These are phyloP conservation scores for Fraxinus floribunda DNA, from an alignment of 305 asterid species.

Conservation along the genomic window DNA sequence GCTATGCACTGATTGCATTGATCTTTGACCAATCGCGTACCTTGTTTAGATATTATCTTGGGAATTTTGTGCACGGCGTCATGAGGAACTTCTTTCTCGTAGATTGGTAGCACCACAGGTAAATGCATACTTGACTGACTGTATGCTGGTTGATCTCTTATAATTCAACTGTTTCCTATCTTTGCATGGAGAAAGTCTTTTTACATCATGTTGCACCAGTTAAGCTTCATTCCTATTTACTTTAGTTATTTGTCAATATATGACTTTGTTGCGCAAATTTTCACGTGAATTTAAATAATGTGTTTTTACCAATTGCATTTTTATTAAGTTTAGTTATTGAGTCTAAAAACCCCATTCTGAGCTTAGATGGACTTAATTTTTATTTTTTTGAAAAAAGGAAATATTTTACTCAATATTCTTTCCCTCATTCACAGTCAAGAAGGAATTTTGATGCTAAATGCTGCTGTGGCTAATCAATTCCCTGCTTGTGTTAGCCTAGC, in stretches of 20 bases:
- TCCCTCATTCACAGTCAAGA: neutral
- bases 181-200: neutral
- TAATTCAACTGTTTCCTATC: neutral
- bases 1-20: conserved; percentile 11
- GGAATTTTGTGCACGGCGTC: conserved; percentile 96
- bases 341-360: neutral
- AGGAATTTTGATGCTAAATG: neutral
- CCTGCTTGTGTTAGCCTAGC: neutral
- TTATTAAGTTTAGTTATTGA: neutral
- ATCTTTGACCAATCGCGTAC: conserved; percentile 25
- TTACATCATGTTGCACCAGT: neutral
- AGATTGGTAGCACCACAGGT: conserved; percentile 96
- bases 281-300: neutral
- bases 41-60: conserved; percentile 71
- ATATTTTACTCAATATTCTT: neutral
- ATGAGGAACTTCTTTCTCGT: conserved; percentile 96
- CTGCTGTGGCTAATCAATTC: neutral
- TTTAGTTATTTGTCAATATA: neutral
- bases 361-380: neutral
- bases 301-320: neutral
- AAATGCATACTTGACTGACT: conserved; percentile 21
- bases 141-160: conserved; percentile 9
- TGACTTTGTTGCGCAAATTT: neutral
- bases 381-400: neutral
- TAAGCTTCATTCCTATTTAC: neutral